Percentiles rank a stretch among this genome's conserved stretches.
These are phyloP conservation scores for Pythium folliculosum DNA, from an alignment of 352 stramenopile genomes.

Conservation along the genomic window DNA sequence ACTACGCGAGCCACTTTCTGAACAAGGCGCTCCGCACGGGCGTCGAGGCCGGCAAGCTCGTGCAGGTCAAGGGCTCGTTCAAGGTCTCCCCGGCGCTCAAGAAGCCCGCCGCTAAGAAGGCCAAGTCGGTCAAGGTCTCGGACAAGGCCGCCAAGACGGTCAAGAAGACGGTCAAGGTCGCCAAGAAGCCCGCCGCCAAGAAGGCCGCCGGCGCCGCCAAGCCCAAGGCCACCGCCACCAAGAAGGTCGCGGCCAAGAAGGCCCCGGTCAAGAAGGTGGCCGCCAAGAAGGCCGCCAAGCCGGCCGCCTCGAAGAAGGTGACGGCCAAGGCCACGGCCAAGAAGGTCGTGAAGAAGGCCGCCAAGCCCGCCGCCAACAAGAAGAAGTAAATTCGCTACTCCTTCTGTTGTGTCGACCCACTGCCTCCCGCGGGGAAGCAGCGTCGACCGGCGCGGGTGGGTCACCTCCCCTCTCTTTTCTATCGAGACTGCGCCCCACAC, in stretches of 20 bases:
- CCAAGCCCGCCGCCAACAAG: constrained; percentile 41
- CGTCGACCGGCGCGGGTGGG: not conserved
- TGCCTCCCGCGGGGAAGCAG: too few species aligned
- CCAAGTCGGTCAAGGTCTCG: constrained; percentile 63
- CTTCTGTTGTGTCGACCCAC: not conserved
- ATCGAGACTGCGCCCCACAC: not conserved
- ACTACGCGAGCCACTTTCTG: constrained; percentile 81
- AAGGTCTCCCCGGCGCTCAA: constrained; percentile 72
- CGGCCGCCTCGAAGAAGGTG: constrained; percentile 36
- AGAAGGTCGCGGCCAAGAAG: constrained; percentile 76
- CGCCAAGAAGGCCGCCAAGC: constrained; percentile 35
- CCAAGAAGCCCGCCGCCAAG: constrained; percentile 33
- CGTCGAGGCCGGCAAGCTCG: constrained; percentile 86
- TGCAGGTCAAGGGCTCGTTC: constrained; percentile 87
- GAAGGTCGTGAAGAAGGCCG: constrained; percentile 39
- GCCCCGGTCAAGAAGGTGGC: constrained; percentile 62
- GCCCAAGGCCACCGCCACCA: constrained; percentile 37
- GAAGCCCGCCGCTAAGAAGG: constrained; percentile 64
- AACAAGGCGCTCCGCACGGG: constrained; percentile 90
- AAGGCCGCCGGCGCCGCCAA: constrained; percentile 47
- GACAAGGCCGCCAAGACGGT: constrained; percentile 38
- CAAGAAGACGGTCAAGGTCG: constrained; percentile 53
- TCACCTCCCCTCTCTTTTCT: not conserved
- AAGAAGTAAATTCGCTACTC: constrained; percentile 46
- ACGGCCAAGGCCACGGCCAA: constrained; percentile 34